Percentiles rank a stretch among this genome's conserved stretches.
Conservation (phyloP, 1,284 basidiomycete genomes). For the Sporisorium iseilematis-ciliati region DNA sequence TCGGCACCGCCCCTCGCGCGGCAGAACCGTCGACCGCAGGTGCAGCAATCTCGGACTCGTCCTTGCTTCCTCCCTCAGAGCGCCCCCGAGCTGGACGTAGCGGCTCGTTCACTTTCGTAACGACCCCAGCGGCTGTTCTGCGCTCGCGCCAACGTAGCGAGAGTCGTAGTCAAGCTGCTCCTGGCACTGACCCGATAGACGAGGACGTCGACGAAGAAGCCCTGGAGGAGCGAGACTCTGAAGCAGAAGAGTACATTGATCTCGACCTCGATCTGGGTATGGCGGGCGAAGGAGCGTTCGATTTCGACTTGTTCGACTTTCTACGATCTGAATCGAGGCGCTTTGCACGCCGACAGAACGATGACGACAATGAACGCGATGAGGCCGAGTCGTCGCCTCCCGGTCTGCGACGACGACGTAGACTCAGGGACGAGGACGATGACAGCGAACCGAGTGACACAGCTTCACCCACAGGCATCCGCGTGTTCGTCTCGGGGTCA, state of each 20-base stretch:
- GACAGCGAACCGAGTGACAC: constrained; percentile 9
- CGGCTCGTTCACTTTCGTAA: constrained; percentile 42
- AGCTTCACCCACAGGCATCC: constrained; percentile 15
- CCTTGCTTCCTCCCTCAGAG: constrained; percentile 18
- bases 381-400: constrained; percentile 3
- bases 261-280: constrained; percentile 42
- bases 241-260: constrained; percentile 37
- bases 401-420: constrained; percentile 2
- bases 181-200: not conserved
- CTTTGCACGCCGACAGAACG: constrained; percentile 4
- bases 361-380: not conserved
- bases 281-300: constrained; percentile 35
- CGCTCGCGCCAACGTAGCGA: constrained; percentile 33
- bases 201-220: constrained; percentile 4
- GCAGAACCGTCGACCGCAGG: not conserved
- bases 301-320: constrained; percentile 42
- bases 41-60: not conserved
- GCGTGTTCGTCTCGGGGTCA: constrained; percentile 34
- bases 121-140: constrained; percentile 41
- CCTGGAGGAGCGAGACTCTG: constrained; percentile 19
- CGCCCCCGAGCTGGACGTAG: constrained; percentile 22
- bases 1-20: constrained; percentile 15
- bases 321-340: constrained; percentile 30
- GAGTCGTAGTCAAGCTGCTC: constrained; percentile 13
- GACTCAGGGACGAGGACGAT: not conserved